Conservation (phyloP, 192 early-diverging fungal genomes). For the Pilaira anomala region DNA sequence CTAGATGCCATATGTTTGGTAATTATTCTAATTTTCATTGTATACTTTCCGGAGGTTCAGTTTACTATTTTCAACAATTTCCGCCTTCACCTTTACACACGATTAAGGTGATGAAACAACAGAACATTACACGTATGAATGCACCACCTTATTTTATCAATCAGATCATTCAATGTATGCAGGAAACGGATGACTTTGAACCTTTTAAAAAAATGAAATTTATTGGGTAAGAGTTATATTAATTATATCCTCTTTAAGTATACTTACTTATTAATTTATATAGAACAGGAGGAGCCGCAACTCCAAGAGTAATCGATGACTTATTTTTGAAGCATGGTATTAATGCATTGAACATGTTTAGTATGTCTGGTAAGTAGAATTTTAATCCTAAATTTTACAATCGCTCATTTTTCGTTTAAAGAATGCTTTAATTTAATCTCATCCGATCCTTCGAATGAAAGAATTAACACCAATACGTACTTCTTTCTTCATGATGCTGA, state of each 20-base stretch:
- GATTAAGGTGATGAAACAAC: background rate
- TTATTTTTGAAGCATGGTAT: too few species aligned
- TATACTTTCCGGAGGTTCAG: too few species aligned
- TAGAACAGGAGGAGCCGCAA: too few species aligned
- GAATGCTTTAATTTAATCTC: background rate
- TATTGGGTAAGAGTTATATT: background rate
- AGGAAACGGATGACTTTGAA: background rate
- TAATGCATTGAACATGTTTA: too few species aligned
- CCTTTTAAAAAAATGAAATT: background rate
- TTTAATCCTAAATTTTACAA: too few species aligned
- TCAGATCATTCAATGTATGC: background rate
- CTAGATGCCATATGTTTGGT: background rate
- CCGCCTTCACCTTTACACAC: background rate
- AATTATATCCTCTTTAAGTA: background rate
- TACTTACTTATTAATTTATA: too few species aligned
- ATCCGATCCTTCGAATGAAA: background rate
- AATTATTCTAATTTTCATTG: background rate
- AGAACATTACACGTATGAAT: background rate
- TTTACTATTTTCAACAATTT: background rate
- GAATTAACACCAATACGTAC: background rate
- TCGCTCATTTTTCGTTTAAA: too few species aligned
- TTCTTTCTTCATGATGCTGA: too few species aligned
- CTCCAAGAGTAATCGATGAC: too few species aligned
- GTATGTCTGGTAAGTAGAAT: too few species aligned
- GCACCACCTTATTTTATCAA: background rate